A percentile compares a stretch with the other conserved stretches of the same genome.
Evolutionary conservation across 192 early-diverging fungal genomes (phyloP).

Genomic region (Entomortierella parvispora): DNA sequence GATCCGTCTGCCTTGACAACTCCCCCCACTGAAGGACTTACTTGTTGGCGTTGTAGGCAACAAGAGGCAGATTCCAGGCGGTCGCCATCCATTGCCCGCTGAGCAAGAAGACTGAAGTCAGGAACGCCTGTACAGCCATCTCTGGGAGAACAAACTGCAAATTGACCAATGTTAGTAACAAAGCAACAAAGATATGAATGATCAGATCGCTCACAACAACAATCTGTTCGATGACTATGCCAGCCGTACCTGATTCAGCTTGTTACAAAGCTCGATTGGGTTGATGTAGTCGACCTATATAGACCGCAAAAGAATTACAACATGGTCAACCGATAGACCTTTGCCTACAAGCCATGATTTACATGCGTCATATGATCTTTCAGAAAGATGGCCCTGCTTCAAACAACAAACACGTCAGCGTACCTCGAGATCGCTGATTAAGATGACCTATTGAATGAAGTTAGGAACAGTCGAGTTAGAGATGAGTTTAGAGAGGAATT

Average conservation of each 20-base stretch:
- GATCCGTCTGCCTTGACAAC: too few relatives aligned
- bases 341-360: background rate
- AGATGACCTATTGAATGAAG: slow-evolving; percentile 31
- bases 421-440: slow-evolving; percentile 54
- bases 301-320: slow-evolving; percentile 9
- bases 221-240: too few relatives aligned
- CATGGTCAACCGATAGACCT: slow-evolving; percentile 84
- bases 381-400: slow-evolving; percentile 5
- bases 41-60: slow-evolving; percentile 90
- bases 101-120: slow-evolving; percentile 86
- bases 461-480: background rate
- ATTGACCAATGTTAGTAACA: slow-evolving; percentile 10
- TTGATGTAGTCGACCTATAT: slow-evolving; percentile 99
- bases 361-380: too few relatives aligned
- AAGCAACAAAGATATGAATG: background rate
- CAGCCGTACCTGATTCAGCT: slow-evolving; percentile 85
- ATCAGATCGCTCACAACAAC: too few relatives aligned
- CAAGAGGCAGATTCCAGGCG: slow-evolving; percentile 86
- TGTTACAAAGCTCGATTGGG: slow-evolving; percentile 97
- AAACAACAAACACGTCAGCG: background rate
- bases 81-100: slow-evolving; percentile 90
- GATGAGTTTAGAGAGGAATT: background rate
- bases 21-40: slow-evolving; percentile 62
- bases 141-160: slow-evolving; percentile 94
- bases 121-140: slow-evolving; percentile 83